phyloP scores from a whole-genome alignment of 1,139 yeast species.

The Torulaspora pretoriensis region DNA sequence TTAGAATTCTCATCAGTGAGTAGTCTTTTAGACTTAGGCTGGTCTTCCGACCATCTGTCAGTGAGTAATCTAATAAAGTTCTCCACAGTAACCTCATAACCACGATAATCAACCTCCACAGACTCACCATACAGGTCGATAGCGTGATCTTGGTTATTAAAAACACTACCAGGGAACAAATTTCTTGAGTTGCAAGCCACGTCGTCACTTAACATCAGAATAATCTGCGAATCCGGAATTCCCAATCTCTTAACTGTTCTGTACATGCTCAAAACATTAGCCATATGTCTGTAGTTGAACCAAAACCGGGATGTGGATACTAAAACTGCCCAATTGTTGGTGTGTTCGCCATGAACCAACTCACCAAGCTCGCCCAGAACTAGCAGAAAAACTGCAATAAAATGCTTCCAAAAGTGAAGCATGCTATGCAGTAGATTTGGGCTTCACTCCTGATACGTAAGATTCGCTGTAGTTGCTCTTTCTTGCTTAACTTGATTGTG shows the following conservation, averaged over 20 bases:
- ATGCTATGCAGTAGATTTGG: neutral
- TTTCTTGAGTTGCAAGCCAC: constrained; percentile 96
- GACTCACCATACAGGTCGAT: constrained; percentile 90
- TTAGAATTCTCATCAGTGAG: constrained; percentile 92
- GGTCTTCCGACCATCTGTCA: constrained; percentile 91
- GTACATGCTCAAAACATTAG: constrained; percentile 89
- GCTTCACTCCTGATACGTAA: neutral
- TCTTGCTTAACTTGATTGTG: neutral
- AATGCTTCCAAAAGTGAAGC: constrained; percentile 6
- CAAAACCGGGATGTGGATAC: constrained; percentile 96
- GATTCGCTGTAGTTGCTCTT: neutral
- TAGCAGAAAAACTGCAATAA: constrained; percentile 1
- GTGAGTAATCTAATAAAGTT: constrained; percentile 85
- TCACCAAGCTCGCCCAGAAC: constrained; percentile 3
- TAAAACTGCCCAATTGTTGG: constrained; percentile 91
- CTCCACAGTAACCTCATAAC: constrained; percentile 97
- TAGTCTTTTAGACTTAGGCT: constrained; percentile 85
- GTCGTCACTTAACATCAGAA: constrained; percentile 92
- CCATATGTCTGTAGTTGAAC: constrained; percentile 98
- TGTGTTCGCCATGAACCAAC: constrained; percentile 42
- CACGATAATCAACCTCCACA: constrained; percentile 94
- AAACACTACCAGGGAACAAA: constrained; percentile 93
- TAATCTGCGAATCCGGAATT: constrained; percentile 95
- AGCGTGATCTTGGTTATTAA: constrained; percentile 91
- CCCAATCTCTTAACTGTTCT: constrained; percentile 94